Evolutionary conservation across 345 rosid genomes (phyloP), one percentile per base, ranked within the genome.

Genomic region (Arabidopsis thaliana): DNA sequence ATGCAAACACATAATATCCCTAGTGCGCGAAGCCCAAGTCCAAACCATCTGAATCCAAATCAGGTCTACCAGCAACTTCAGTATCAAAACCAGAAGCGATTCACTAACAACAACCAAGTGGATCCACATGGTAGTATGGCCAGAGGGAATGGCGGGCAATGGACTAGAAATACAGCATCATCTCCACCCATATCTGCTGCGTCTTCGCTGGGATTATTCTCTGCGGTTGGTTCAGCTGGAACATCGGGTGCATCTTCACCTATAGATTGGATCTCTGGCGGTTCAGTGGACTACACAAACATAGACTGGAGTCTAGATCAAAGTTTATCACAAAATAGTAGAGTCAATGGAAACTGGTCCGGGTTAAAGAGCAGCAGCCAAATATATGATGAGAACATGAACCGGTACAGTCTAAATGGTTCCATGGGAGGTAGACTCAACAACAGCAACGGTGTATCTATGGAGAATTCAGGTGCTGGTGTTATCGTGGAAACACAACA

Each of bases 251-350:
- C 87, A 40, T 78, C 90, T 32, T 87, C 94, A 57, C 94, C 83
- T 0, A 85, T 90, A 45, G 91, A 93, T 75, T 90, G 98, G 96
- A 82, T 78, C 67, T 86, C 86, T 8, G 85, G 88, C 41, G 86
- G 90, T 49, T 78, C 85, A 0, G 76, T 83, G 77, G 93, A 93
- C 51, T 93, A 93, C 73, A 78, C 79, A 42, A 86, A 67, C 71
- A 80, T 93, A 57, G 98, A 93, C 84, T 93, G 98, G 98, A 84
- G 92, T 75, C 78, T 92, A 82, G 83, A 87, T 72, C 84, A 85
- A 61, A 83, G 88, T 36, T 50, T 80, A 72, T 45, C 77, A 32
- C 69, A 83, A 34, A 83, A 78, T 30, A 81, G 84, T 30, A 82
- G 79, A 59, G 48, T 83, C 9, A 69, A 74, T 53, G 88, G 84